phyloP scores from a whole-genome alignment of 495 filamentous ascomycete genomes.

The Daldinia vernicosa region DNA sequence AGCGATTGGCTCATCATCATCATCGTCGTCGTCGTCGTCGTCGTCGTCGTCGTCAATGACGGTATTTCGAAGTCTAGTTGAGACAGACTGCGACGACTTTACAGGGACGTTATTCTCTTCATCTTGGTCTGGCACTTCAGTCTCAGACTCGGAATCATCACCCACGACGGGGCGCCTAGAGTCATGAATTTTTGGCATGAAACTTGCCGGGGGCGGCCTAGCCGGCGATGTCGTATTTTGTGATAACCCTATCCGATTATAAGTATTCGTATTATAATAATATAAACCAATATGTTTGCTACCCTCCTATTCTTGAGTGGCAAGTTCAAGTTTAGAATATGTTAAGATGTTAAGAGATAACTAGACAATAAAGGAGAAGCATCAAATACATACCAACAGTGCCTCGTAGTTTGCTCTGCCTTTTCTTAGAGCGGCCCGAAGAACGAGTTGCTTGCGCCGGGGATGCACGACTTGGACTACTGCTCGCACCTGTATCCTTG shows the following conservation, averaged over 20 bases:
- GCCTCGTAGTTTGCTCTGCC: slow-evolving; percentile 15
- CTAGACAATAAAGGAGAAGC: not conserved
- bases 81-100: slow-evolving; percentile 42
- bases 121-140: slow-evolving; percentile 23
- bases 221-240: slow-evolving; percentile 5
- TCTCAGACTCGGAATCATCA: slow-evolving; percentile 32
- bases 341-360: not conserved
- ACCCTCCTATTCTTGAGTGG: not conserved
- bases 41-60: slow-evolving; percentile 31
- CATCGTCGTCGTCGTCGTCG: slow-evolving; percentile 12
- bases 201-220: slow-evolving; percentile 24
- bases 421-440: not conserved
- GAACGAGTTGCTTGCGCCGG: slow-evolving; percentile 11
- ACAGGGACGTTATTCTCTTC: slow-evolving; percentile 12
- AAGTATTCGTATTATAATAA: slow-evolving; percentile 8
- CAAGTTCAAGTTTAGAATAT: not conserved
- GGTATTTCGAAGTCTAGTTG: slow-evolving; percentile 32
- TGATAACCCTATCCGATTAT: slow-evolving; percentile 13
- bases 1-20: slow-evolving; percentile 10
- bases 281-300: not conserved
- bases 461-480: slow-evolving; percentile 16
- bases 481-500: slow-evolving; percentile 10
- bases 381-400: slow-evolving; percentile 22
- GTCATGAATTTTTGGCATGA: slow-evolving; percentile 25
- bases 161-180: not conserved